phyloP scores from a whole-genome alignment of 495 filamentous ascomycete species.

The Margaritispora aquatica region DNA sequence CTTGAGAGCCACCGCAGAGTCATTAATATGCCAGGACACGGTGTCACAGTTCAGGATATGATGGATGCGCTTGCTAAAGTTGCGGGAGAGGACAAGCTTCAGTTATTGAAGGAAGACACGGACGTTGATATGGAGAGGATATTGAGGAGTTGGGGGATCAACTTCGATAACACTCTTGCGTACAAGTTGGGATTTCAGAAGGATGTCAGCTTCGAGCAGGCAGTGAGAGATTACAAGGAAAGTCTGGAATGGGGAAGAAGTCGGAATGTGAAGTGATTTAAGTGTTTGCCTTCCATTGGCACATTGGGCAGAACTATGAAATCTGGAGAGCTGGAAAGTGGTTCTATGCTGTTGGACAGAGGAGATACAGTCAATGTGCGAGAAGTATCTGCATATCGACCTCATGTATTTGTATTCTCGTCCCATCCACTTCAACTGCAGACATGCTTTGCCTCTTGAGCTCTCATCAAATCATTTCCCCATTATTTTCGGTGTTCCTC shows the following conservation, averaged over 20 bases:
- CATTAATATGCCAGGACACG: constrained; percentile 69
- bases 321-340: neutral
- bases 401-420: neutral
- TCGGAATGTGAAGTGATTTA: neutral
- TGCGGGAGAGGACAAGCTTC: constrained; percentile 61
- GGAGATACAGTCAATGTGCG: neutral
- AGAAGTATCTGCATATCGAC: neutral
- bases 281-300: neutral
- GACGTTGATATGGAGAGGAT: constrained; percentile 63
- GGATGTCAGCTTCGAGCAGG: constrained; percentile 52
- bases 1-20: constrained; percentile 52
- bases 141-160: constrained; percentile 66
- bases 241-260: constrained; percentile 22
- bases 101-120: constrained; percentile 57
- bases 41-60: constrained; percentile 67
- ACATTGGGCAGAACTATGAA: neutral
- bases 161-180: constrained; percentile 55
- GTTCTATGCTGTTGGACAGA: too few species aligned
- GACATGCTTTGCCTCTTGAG: too few species aligned
- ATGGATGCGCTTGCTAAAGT: constrained; percentile 64
- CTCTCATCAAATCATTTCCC: too few species aligned
- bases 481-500: too few species aligned
- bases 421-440: too few species aligned
- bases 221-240: constrained; percentile 48
- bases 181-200: constrained; percentile 52